phyloP scores from a whole-genome alignment of 306 rosid species.

The Echinosophora koreensis region DNA sequence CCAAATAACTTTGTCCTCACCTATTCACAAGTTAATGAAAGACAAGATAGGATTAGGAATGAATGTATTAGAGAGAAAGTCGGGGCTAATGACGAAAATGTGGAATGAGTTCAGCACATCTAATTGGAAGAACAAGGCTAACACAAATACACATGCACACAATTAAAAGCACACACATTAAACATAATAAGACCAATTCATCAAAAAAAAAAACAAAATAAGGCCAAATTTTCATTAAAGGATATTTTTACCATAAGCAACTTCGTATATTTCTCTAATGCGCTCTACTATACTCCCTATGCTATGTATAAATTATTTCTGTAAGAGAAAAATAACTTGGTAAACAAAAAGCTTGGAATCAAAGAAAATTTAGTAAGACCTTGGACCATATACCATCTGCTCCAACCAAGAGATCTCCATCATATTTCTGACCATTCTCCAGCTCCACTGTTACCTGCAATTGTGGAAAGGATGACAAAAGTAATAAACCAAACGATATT shows the following conservation, averaged over 20 bases:
- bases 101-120: slow-evolving; percentile 10
- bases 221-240: slow-evolving; percentile 25
- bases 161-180: slow-evolving; percentile 5
- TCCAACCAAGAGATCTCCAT: slow-evolving; percentile 94
- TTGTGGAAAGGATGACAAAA: slow-evolving; percentile 39
- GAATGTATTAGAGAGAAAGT: background rate
- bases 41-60: background rate
- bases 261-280: slow-evolving; percentile 12
- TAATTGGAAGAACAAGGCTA: slow-evolving; percentile 22
- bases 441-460: slow-evolving; percentile 80
- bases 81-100: too few species aligned
- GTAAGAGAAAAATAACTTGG: slow-evolving; percentile 10
- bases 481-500: slow-evolving; percentile 30
- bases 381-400: slow-evolving; percentile 99
- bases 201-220: slow-evolving; percentile 16
- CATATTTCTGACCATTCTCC: slow-evolving; percentile 81
- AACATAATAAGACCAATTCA: slow-evolving; percentile 16
- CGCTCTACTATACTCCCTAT: background rate
- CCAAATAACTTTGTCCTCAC: slow-evolving; percentile 88
- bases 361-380: slow-evolving; percentile 56
- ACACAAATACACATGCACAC: background rate
- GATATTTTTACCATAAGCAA: slow-evolving; percentile 7
- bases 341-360: slow-evolving; percentile 17
- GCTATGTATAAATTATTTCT: background rate
- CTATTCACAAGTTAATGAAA: slow-evolving; percentile 54